A percentile compares a stretch with the other conserved stretches of the same genome.
Conservation (phyloP, 108 stramenopile genomes). For the Craspedostauros australis region DNA sequence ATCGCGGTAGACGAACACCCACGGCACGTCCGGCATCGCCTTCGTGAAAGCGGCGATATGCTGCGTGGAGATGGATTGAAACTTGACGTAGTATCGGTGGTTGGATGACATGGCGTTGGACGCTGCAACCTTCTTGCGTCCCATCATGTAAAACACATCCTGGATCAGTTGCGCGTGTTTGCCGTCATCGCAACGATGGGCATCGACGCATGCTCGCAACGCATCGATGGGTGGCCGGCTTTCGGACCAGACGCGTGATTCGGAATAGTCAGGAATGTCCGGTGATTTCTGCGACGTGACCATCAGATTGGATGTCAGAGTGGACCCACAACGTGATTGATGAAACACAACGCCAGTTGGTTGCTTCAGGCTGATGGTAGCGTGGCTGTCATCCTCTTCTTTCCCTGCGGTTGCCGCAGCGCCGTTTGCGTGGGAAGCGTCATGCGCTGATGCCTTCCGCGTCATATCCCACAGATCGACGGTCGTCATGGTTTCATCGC, state of each 20-base stretch:
- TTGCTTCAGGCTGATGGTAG: background rate
- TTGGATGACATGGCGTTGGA: constrained; percentile 15
- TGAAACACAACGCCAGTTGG: constrained; percentile 91
- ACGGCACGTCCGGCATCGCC: constrained; percentile 82
- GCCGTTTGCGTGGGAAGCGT: constrained; percentile 7
- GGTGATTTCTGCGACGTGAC: constrained; percentile 64
- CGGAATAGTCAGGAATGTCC: no score
- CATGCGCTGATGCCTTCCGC: constrained; percentile 39
- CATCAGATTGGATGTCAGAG: constrained; percentile 87
- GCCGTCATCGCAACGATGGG: constrained; percentile 27
- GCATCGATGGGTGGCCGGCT: constrained; percentile 52
- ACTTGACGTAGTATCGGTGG: no score
- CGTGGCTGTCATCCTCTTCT: constrained; percentile 11
- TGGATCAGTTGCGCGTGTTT: constrained; percentile 39
- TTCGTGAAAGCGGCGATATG: constrained; percentile 45
- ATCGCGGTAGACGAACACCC: constrained; percentile 90
- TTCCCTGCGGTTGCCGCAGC: background rate
- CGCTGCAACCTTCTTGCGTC: constrained; percentile 37
- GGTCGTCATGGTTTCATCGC: constrained; percentile 15
- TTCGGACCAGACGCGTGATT: constrained; percentile 79
- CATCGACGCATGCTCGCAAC: constrained; percentile 56
- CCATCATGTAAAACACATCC: constrained; percentile 75
- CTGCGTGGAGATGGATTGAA: constrained; percentile 69
- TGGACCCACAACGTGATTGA: constrained; percentile 89
- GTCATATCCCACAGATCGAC: constrained; percentile 45